Percentiles rank a stretch among this genome's conserved stretches.
Conservation (phyloP, 345 rosid genomes). For the Citrus hindsii region DNA sequence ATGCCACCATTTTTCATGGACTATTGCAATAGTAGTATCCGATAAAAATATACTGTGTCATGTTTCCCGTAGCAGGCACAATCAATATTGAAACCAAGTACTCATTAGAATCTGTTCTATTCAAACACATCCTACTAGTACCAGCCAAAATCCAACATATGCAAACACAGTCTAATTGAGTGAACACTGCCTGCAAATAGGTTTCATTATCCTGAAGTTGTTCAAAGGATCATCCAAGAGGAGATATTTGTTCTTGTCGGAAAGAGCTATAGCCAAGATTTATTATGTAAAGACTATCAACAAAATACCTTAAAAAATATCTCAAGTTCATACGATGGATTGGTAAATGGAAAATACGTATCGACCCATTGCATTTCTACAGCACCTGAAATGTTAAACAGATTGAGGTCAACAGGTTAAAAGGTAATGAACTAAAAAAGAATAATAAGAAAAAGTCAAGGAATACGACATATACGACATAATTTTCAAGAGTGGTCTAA, state of each 20-base stretch:
- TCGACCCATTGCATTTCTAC: conserved; percentile 98
- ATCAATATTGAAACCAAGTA: not conserved
- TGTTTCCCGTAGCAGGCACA: not conserved
- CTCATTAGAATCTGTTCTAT: not conserved
- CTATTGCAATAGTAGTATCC: not conserved
- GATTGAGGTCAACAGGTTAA: conserved; percentile 5
- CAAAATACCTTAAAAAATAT: conserved; percentile 76
- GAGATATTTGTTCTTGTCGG: not conserved
- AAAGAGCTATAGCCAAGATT: not conserved
- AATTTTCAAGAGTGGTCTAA: conserved; percentile 1
- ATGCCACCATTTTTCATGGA: not conserved
- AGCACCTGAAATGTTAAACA: conserved; percentile 52
- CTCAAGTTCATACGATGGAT: conserved; percentile 96
- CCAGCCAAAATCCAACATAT: not conserved
- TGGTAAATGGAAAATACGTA: conserved; percentile 90
- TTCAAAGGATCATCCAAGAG: not conserved
- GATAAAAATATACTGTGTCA: not conserved
- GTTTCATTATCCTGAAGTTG: not conserved
- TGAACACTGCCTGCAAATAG: not conserved
- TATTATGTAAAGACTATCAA: not conserved
- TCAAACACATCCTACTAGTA: not conserved
- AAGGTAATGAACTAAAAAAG: not conserved
- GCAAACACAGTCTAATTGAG: not conserved
- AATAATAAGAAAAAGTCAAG: not conserved
- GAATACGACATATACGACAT: not conserved